phyloP scores from a whole-genome alignment of 768 basidiomycete species.

The Boletus rufocinnamomeus region DNA sequence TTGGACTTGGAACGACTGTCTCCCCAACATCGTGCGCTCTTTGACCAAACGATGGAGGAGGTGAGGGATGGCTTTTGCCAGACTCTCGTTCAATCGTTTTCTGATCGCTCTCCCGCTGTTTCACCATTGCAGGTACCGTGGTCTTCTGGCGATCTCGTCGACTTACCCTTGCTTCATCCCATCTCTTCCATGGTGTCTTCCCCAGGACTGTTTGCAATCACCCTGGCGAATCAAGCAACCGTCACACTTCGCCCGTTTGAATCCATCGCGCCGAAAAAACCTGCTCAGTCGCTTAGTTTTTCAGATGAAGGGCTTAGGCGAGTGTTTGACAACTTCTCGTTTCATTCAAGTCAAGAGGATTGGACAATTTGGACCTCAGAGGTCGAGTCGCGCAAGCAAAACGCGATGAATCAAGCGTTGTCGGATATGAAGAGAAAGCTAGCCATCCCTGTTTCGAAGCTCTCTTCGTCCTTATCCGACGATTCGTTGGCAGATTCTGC shows the following conservation, averaged over 20 bases:
- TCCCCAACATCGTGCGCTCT: background rate
- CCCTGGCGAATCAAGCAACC: background rate
- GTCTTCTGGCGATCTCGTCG: background rate
- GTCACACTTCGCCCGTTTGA: background rate
- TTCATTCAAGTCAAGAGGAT: slow-evolving; percentile 7
- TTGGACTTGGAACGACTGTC: slow-evolving; percentile 4
- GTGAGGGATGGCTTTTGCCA: slow-evolving; percentile 9
- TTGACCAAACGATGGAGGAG: background rate
- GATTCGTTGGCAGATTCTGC: slow-evolving; percentile 1
- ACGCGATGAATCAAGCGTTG: slow-evolving; percentile 1
- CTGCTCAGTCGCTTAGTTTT: background rate
- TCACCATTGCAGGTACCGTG: background rate
- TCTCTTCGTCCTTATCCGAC: slow-evolving; percentile 9
- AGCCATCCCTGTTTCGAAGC: slow-evolving; percentile 4
- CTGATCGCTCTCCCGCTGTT: background rate
- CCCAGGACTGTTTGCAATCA: background rate
- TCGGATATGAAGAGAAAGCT: slow-evolving; percentile 8
- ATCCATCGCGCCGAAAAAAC: background rate
- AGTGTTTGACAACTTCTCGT: slow-evolving; percentile 14
- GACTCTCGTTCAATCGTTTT: slow-evolving; percentile 5
- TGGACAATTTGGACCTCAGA: slow-evolving; percentile 12
- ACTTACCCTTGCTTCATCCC: background rate
- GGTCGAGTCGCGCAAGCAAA: slow-evolving; percentile 8
- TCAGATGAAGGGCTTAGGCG: slow-evolving; percentile 10
- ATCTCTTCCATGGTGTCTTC: background rate